Evolutionary conservation across 495 filamentous ascomycete species (phyloP).

Genomic region (Aspergillus cavernicola): DNA sequence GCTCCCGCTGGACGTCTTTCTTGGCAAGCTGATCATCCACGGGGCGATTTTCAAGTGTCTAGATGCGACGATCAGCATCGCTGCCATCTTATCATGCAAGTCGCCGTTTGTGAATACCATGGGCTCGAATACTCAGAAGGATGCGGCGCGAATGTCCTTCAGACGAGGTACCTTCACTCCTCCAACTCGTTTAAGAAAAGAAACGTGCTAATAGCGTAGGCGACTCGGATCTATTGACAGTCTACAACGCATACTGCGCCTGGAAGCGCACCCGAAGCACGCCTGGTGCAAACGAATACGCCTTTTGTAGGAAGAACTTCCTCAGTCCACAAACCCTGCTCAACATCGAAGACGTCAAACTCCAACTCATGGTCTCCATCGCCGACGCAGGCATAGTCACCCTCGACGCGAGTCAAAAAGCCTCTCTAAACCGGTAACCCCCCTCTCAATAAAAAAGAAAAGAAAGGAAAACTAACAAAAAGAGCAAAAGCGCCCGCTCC

Average conservation of each 20-base stretch:
- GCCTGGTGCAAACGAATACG: constrained; percentile 62
- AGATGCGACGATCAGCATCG: constrained; percentile 84
- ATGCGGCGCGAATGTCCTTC: constrained; percentile 71
- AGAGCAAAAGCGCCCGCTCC: constrained; percentile 44
- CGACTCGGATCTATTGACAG: constrained; percentile 86
- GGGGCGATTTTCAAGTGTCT: constrained; percentile 83
- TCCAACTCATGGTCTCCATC: constrained; percentile 76
- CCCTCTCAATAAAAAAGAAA: constrained; percentile 8
- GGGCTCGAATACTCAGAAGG: constrained; percentile 74
- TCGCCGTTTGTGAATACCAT: constrained; percentile 87
- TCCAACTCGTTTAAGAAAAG: too few species aligned
- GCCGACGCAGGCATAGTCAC: constrained; percentile 77
- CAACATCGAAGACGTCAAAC: constrained; percentile 92
- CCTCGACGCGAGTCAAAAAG: constrained; percentile 65
- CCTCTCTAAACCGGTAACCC: constrained; percentile 54
- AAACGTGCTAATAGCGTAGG: constrained; percentile 44
- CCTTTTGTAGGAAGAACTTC: constrained; percentile 91
- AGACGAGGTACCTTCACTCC: constrained; percentile 49
- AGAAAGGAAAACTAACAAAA: neutral
- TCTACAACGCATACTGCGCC: constrained; percentile 86
- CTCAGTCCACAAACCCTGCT: constrained; percentile 76
- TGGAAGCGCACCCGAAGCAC: constrained; percentile 79
- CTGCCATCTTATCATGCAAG: constrained; percentile 89
- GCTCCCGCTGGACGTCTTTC: constrained; percentile 86
- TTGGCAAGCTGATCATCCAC: constrained; percentile 87